phyloP scores from a whole-genome alignment of 768 basidiomycete species.

The Suillus luteus region DNA sequence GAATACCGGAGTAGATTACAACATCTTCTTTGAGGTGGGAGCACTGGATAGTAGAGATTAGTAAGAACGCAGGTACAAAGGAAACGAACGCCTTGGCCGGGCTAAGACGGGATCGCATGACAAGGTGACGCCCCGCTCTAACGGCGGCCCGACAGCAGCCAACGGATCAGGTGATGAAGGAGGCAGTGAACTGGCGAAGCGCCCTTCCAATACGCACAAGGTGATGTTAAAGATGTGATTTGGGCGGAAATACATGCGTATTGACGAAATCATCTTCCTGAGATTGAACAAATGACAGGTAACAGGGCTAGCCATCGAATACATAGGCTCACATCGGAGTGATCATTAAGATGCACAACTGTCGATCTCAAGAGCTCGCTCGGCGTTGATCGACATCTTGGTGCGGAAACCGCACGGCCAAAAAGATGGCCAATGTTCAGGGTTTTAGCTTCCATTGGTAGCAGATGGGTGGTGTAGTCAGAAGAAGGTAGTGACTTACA shows the following conservation, averaged over 20 bases:
- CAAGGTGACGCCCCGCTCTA: neutral
- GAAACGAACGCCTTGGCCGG: neutral
- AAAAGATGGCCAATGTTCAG: neutral
- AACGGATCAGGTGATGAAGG: neutral
- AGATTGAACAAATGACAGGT: neutral
- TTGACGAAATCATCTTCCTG: neutral
- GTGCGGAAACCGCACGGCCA: constrained; percentile 4
- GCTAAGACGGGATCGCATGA: no score
- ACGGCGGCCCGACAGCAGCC: neutral
- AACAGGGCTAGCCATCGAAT: neutral
- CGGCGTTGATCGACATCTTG: neutral
- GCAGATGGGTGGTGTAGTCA: neutral
- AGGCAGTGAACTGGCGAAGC: neutral
- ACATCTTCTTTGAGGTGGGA: neutral
- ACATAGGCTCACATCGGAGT: neutral
- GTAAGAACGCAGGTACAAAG: neutral
- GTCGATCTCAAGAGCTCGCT: constrained; percentile 4
- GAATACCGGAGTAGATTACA: neutral
- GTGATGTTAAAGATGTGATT: neutral
- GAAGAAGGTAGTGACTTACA: constrained; percentile 2
- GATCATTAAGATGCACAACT: constrained; percentile 1
- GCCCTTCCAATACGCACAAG: neutral
- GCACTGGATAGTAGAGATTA: neutral
- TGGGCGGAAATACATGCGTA: neutral
- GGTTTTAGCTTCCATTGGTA: constrained; percentile 7